Base-by-base conservation (phyloP, 345 rosid species). In the Iberis pinnata region DNA sequence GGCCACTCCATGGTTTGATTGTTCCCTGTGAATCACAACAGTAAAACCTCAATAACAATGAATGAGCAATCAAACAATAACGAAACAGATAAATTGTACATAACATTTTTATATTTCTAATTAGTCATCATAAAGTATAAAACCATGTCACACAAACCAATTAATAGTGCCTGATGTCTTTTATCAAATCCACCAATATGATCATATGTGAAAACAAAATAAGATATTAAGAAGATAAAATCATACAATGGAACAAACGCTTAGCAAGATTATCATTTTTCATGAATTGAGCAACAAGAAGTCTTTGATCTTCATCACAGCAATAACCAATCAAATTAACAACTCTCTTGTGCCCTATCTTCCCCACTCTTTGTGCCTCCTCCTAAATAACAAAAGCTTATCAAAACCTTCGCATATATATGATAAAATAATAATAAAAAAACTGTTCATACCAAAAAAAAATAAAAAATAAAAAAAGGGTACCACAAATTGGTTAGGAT, bases 271-370 rank as follows among this genome's bases (percentile, higher is more conserved):
- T 87, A 71, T 82, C 94, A 57, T 79, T 79, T n/a, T 87, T 80
- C 89, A 90, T 75, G 61, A 69, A 84, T 40, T 87, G 90, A 0
- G 96, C 81, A 39, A 87, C 92, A 26, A 90, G 81, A 71, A 87
- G 42, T 68, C 96, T 84, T 76, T 90, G 89, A 48, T 84, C 85
- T 9, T 81, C 96, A 43, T 87, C 88, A 36, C 95, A 87, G 62
- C 96, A 90, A 57, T 84, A 90, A 7, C 98, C 97, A 44, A 90
- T 79, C 90, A 90, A 74, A 68, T 87, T 75, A 9, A 85, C 92
- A 26, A 90, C 17, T 57, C 83, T 72, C 61, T 74, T 75, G 62
- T 84, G 84, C 68, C 80, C 76, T 67, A 90, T 53, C 65, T 68
- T 79, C 47, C 95, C 92, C 15, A 90, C 89, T 50, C 80, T 87